Evolutionary conservation across 2,329 filamentous ascomycete species (phyloP).

Genomic region (Calonectria pteridis): DNA sequence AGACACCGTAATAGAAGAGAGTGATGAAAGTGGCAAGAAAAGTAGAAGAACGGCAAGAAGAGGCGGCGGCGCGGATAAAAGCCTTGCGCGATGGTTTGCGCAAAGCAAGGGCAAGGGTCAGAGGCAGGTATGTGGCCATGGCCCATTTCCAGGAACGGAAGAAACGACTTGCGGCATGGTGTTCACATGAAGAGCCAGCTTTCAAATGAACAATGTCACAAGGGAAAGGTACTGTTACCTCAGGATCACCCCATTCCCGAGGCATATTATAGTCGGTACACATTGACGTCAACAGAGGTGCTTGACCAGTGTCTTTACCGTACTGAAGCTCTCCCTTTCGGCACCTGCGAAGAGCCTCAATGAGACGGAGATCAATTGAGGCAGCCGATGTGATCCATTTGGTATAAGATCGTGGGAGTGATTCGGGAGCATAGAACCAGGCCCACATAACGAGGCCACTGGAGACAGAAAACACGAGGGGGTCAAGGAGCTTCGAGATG

Average conservation of each 20-base stretch:
- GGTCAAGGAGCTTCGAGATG: conserved; percentile 65
- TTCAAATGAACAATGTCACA: conserved; percentile 90
- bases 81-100: conserved; percentile 59
- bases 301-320: conserved; percentile 78
- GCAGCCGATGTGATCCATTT: conserved; percentile 87
- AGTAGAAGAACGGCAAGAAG: conserved; percentile 77
- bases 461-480: conserved; percentile 78
- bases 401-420: conserved; percentile 79
- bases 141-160: conserved; percentile 78
- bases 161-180: conserved; percentile 78
- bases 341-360: conserved; percentile 78
- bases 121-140: conserved; percentile 80
- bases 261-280: conserved; percentile 79
- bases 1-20: conserved; percentile 88
- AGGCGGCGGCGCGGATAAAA: conserved; percentile 66
- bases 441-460: conserved; percentile 87
- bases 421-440: conserved; percentile 82
- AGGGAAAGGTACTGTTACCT: conserved; percentile 77
- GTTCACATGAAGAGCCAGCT: conserved; percentile 78
- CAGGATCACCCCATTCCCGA: conserved; percentile 78
- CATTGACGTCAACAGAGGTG: conserved; percentile 76
- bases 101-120: conserved; percentile 76
- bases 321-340: conserved; percentile 75
- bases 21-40: conserved; percentile 84
- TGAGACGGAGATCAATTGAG: conserved; percentile 78